Evolutionary conservation across 2,329 filamentous ascomycete genomes (phyloP), one percentile per base, ranked within the genome.

Genomic region (Graphiopsis chlorocephala): DNA sequence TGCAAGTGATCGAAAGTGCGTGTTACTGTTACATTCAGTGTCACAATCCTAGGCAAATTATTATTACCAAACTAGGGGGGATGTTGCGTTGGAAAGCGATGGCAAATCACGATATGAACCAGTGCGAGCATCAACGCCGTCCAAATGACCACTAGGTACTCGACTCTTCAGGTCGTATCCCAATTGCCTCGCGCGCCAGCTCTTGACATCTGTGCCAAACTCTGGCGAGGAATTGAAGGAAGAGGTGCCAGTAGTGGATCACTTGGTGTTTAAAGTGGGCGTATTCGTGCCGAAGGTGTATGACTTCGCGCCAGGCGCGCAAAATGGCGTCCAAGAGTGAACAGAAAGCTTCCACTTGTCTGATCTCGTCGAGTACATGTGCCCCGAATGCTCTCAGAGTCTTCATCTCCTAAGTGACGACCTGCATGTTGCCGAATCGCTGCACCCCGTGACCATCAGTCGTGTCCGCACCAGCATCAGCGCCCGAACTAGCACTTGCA

Each of bases 371-470:
- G 1, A 45, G 38, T 1, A 45, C 17, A 8, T 45, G 38, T 20
- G 38, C 38, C 7, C 38, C 38, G 12, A 45, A 45, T 4, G 38
- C 38, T 23, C 10, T 20, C n/a, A 45, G n/a, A 45, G 38, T 45
- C 38, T 45, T 45, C 38, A 45, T 53, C 15, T 29, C 50, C 26
- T 48, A 61, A 6, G 52, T 45, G 53, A 68, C 58, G 50, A 69
- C 68, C 56, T 69, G 68, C 68, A 68, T 68, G 42, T 66, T 64
- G n/a, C 68, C 68, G 53, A 68, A 69, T 55, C 67, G 66, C 58
- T 62, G 48, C 25, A 61, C 47, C 26, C 50, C 50, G 20, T 29
- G 26, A 11, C 26, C 50, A 31, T 29, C 50, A 3, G 28, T 31
- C 28, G 50, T 6, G 12, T 53, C n/a, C 7, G 26, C 17, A 28